Evolutionary conservation across 805 yeast genomes (phyloP).

Genomic region (Scheffersomyces spartinae): DNA sequence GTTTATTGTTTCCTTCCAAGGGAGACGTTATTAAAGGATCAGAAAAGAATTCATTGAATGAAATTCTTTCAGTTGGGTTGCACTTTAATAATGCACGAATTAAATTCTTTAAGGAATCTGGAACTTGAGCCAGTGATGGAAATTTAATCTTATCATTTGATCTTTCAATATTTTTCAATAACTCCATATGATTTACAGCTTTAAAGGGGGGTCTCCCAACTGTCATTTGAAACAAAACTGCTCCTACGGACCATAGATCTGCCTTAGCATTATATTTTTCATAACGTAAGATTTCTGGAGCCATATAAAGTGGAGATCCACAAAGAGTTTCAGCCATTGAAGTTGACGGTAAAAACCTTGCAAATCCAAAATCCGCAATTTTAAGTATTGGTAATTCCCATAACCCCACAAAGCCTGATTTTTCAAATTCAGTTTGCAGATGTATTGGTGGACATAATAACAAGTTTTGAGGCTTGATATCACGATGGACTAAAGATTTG

Average conservation of each 20-base stretch:
- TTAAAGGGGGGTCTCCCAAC: slow-evolving; percentile 95
- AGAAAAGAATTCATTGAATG: slow-evolving; percentile 77
- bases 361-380: slow-evolving; percentile 97
- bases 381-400: slow-evolving; percentile 87
- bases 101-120: slow-evolving; percentile 53
- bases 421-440: slow-evolving; percentile 47
- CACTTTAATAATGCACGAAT: slow-evolving; percentile 70
- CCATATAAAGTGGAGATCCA: slow-evolving; percentile 97
- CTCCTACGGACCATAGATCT: slow-evolving; percentile 96
- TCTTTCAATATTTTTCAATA: slow-evolving; percentile 74
- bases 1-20: slow-evolving; percentile 39
- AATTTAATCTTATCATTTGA: slow-evolving; percentile 69
- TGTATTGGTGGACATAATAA: slow-evolving; percentile 74
- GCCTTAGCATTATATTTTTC: slow-evolving; percentile 97
- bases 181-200: slow-evolving; percentile 87
- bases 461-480: slow-evolving; percentile 87
- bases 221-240: slow-evolving; percentile 90
- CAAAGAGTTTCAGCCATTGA: slow-evolving; percentile 95
- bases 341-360: slow-evolving; percentile 85
- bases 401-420: slow-evolving; percentile 55
- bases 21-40: slow-evolving; percentile 54
- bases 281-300: slow-evolving; percentile 89
- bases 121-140: slow-evolving; percentile 56
- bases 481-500: slow-evolving; percentile 85
- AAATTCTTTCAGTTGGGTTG: slow-evolving; percentile 79